Conservation (phyloP, 805 yeast genomes). For the Candida sakaeoensis region DNA sequence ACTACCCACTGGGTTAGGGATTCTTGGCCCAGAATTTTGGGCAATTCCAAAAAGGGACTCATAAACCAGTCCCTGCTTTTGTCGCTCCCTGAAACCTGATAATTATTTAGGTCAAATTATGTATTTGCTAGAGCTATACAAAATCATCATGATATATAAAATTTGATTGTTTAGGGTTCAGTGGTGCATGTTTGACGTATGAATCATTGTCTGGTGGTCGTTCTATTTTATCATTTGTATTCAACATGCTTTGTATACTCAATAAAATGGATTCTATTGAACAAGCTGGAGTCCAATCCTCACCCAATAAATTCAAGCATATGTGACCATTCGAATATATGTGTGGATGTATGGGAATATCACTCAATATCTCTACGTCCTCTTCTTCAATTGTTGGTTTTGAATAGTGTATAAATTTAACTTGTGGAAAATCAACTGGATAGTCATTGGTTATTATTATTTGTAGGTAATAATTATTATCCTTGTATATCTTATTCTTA, state of each 20-base stretch:
- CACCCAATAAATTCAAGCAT: constrained; percentile 64
- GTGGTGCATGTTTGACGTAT: constrained; percentile 53
- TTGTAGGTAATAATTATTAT: constrained; percentile 36
- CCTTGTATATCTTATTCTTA: constrained; percentile 13
- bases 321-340: constrained; percentile 75
- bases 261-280: constrained; percentile 45
- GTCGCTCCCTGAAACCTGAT: too few species aligned
- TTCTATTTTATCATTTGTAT: constrained; percentile 41
- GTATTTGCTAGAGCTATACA: constrained; percentile 18
- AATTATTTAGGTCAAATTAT: too few species aligned
- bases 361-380: constrained; percentile 7
- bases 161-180: constrained; percentile 47
- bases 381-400: constrained; percentile 7
- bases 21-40: too few species aligned
- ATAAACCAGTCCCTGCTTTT: too few species aligned
- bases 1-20: too few species aligned
- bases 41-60: too few species aligned
- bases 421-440: constrained; percentile 60
- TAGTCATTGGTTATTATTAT: constrained; percentile 43
- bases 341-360: constrained; percentile 70
- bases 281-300: constrained; percentile 66
- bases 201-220: constrained; percentile 56
- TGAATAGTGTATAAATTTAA: constrained; percentile 40
- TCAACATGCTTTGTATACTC: constrained; percentile 64
- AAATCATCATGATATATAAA: constrained; percentile 63